Conservation (phyloP, 345 rosid genomes). For the Eucalyptus marginata region DNA sequence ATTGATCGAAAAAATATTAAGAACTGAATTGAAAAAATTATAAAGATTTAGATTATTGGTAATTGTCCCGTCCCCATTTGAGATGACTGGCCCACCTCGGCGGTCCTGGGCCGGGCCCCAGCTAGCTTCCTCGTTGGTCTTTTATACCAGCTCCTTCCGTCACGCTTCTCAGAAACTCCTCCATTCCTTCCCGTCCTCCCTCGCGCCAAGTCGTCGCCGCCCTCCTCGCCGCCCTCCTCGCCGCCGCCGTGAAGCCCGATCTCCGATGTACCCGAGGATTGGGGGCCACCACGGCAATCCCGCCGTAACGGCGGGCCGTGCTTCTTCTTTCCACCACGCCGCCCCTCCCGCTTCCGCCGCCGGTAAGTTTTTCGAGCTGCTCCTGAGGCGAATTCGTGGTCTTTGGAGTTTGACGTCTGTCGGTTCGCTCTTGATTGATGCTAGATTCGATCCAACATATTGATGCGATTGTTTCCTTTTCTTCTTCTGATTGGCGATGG, state of each 20-base stretch:
- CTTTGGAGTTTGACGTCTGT: not conserved
- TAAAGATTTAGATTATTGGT: too few species aligned
- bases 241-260: slow-evolving; percentile 10
- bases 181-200: not conserved
- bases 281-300: slow-evolving; percentile 36
- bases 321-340: slow-evolving; percentile 19
- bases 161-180: slow-evolving; percentile 37
- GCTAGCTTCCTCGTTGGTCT: not conserved
- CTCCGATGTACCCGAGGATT: slow-evolving; percentile 63
- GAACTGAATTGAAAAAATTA: too few species aligned
- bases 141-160: not conserved
- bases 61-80: not conserved
- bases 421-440: not conserved
- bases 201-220: slow-evolving; percentile 6
- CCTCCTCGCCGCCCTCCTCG: not conserved
- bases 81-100: not conserved
- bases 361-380: slow-evolving; percentile 19
- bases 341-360: slow-evolving; percentile 26
- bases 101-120: not conserved
- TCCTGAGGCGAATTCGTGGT: not conserved
- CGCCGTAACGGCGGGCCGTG: slow-evolving; percentile 16
- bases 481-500: not conserved
- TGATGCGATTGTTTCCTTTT: not conserved
- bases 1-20: too few species aligned
- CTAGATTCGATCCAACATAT: not conserved